Evolutionary conservation across 2,329 filamentous ascomycete genomes (phyloP).

Genomic region (Alternaria ethzedia): DNA sequence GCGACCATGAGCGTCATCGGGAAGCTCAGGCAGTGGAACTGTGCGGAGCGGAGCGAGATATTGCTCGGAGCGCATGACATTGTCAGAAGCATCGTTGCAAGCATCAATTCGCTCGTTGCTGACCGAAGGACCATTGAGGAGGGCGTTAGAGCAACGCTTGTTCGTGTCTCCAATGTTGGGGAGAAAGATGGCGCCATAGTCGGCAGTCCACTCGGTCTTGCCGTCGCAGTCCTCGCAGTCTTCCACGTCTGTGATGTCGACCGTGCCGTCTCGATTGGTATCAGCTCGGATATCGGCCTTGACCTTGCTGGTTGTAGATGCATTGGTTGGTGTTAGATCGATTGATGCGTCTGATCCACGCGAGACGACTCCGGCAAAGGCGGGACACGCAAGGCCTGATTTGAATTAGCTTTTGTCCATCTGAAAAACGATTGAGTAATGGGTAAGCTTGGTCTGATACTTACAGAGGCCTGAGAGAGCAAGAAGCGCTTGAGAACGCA

Average conservation of each 20-base stretch:
- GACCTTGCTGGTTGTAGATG: background rate
- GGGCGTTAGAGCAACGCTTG: conserved; percentile 34
- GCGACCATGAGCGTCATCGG: background rate
- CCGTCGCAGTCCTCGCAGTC: conserved; percentile 18
- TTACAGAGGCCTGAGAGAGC: background rate
- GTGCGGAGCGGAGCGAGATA: conserved; percentile 45
- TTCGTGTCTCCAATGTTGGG: conserved; percentile 48
- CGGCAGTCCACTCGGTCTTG: conserved; percentile 33
- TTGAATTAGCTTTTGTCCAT: background rate
- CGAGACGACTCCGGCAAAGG: background rate
- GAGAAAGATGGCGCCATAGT: conserved; percentile 45
- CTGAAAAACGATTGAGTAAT: background rate
- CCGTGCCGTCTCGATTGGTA: conserved; percentile 47
- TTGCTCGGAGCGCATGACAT: conserved; percentile 40
- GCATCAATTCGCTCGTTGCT: conserved; percentile 34
- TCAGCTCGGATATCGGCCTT: conserved; percentile 43
- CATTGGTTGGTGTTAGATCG: background rate
- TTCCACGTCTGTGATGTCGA: conserved; percentile 27
- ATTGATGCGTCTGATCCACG: background rate
- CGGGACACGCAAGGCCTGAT: background rate
- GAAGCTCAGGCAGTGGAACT: conserved; percentile 22
- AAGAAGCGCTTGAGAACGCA: background rate
- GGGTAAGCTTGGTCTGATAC: background rate
- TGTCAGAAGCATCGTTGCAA: conserved; percentile 49
- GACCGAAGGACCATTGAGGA: background rate